Conservation (phyloP, 345 rosid genomes). For the Pistacia vera region DNA sequence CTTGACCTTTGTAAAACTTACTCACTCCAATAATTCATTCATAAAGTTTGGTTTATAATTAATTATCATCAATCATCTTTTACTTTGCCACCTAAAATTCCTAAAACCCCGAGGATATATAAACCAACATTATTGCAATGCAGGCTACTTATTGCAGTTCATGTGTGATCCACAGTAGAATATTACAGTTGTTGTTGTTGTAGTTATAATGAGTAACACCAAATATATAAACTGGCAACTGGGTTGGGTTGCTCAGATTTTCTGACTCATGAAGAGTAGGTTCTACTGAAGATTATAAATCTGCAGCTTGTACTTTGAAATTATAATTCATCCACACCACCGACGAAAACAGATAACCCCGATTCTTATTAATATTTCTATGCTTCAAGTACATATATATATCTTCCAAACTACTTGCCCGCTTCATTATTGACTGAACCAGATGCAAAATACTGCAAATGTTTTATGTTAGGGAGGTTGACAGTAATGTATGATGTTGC, state of each 20-base stretch:
- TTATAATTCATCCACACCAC: conserved; percentile 4
- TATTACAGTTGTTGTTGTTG: no score
- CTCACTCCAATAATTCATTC: conserved; percentile 6
- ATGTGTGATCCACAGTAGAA: not conserved
- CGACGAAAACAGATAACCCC: not conserved
- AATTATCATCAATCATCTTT: not conserved
- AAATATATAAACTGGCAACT: no score
- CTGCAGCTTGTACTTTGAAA: not conserved
- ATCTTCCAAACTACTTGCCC: not conserved
- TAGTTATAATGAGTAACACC: no score
- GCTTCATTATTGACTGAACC: not conserved
- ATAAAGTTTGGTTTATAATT: not conserved
- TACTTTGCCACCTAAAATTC: not conserved
- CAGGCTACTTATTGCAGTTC: conserved; percentile 1
- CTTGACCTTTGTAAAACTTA: not conserved
- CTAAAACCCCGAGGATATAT: no score
- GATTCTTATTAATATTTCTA: not conserved
- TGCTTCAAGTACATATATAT: not conserved
- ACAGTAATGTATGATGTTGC: not conserved
- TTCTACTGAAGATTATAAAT: not conserved
- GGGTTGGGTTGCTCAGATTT: not conserved
- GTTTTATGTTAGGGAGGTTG: not conserved
- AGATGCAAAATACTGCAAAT: not conserved
- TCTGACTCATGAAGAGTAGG: not conserved
- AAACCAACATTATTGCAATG: not conserved